Evolutionary conservation across 768 basidiomycete genomes (phyloP), one percentile per base, ranked within the genome.

Genomic region (Lentinula sp.): DNA sequence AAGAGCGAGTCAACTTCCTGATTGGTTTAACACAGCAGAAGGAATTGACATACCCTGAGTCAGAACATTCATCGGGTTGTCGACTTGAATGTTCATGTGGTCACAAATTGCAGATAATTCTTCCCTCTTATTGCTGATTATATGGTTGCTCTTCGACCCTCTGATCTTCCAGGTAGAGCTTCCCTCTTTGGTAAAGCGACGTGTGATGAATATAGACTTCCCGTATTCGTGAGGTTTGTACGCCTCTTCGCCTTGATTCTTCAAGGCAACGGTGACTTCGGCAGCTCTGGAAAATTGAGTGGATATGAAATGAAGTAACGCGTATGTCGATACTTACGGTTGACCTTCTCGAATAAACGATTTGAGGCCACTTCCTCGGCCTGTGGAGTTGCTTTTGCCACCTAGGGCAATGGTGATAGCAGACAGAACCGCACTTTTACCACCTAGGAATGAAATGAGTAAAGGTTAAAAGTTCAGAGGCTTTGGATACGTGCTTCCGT

Each of bases 81-180:
- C 94, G 62, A 97, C 92, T 70, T 96, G 94, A 59, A 99, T 92
- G 67, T 94, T 94, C 89, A 97, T 96, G 65, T 94, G 89, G 69
- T 96, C 93, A 67, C 89, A 89, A 54, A 99, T 98, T 1, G 87
- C 84, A 16, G 89, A 81, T 10, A 99, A 73, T 68, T 98, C 95
- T 9, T 93, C 87, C 65, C 86, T 85, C 76, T 91, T 94, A 13
- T 78, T 86, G 37, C 87, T 88, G 61, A 97, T 73, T 9, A 85
- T 69, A 64, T 79, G 81, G 40, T 84, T 85, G 23, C 88, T 83
- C 67, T 80, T 84, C 65, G 74, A 80, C 76, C 57, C 57, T 34
- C 83, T 88, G 70, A 98, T 91, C 71, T 88, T 93, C 87, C 94
- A 98, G 0, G 80, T 76, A 0, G 88, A 86, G 2, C 76, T 71